phyloP scores from a whole-genome alignment of 139 green algal genomes.

The Haematococcus lacustris region DNA sequence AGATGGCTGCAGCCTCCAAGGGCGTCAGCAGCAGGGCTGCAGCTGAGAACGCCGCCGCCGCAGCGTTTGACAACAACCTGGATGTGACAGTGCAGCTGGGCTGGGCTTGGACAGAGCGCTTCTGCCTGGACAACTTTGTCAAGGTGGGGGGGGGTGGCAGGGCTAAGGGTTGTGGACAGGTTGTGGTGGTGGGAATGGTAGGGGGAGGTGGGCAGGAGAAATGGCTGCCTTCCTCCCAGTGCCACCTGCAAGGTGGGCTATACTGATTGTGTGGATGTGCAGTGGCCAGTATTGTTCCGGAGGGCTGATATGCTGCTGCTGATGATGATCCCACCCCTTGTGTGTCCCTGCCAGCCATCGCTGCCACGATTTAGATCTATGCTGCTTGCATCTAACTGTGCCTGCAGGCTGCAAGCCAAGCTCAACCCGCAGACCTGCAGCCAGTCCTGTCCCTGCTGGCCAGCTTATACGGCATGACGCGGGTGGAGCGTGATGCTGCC shows the following conservation, averaged over 20 bases:
- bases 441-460: slow-evolving; percentile 26
- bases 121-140: slow-evolving; percentile 46
- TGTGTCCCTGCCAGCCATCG: too few relatives aligned
- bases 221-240: too few relatives aligned
- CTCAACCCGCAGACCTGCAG: slow-evolving; percentile 1
- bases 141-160: neutral
- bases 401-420: neutral
- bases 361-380: neutral
- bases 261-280: too few relatives aligned
- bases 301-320: too few relatives aligned
- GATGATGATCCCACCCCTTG: neutral
- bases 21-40: slow-evolving; percentile 14
- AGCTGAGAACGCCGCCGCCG: slow-evolving; percentile 19
- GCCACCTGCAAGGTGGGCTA: too few relatives aligned
- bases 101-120: slow-evolving; percentile 59
- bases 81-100: slow-evolving; percentile 67
- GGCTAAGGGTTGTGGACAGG: neutral
- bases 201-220: too few relatives aligned
- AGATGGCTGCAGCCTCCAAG: slow-evolving; percentile 32
- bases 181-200: too few relatives aligned
- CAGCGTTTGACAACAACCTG: slow-evolving; percentile 54
- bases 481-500: slow-evolving; percentile 42
- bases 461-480: slow-evolving; percentile 48
- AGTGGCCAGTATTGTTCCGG: too few relatives aligned
- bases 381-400: too few relatives aligned